These are phyloP conservation scores for Colletotrichum aenigma DNA, from an alignment of 2,329 filamentous ascomycete species.

Conservation along the genomic window DNA sequence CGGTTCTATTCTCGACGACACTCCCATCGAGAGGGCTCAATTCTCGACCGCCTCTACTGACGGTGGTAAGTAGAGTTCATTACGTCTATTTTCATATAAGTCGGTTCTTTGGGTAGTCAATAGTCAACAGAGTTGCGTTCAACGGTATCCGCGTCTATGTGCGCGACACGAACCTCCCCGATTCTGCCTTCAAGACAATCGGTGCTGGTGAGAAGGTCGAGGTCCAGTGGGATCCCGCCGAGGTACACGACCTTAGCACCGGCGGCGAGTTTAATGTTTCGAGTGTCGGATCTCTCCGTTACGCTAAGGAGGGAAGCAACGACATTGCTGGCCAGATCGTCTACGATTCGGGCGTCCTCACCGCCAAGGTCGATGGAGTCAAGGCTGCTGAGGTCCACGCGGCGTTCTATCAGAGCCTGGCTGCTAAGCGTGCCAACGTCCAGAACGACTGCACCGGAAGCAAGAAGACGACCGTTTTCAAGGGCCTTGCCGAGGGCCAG, in stretches of 20 bases:
- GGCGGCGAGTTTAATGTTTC: conserved; percentile 57
- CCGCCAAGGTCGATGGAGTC: conserved; percentile 56
- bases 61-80: conserved; percentile 35
- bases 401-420: conserved; percentile 47
- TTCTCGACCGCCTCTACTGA: conserved; percentile 35
- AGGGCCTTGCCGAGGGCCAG: conserved; percentile 55
- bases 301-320: conserved; percentile 50
- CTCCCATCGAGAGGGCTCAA: conserved; percentile 51
- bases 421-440: conserved; percentile 41
- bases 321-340: conserved; percentile 53
- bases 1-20: conserved; percentile 50
- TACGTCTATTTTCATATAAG: background rate
- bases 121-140: conserved; percentile 47
- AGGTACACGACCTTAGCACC: conserved; percentile 48
- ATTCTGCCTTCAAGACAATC: conserved; percentile 51
- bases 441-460: background rate
- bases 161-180: conserved; percentile 39
- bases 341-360: conserved; percentile 60
- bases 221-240: conserved; percentile 52
- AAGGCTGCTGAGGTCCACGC: conserved; percentile 52
- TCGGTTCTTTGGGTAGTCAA: background rate
- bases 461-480: conserved; percentile 34
- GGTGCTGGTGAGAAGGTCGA: conserved; percentile 48
- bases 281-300: conserved; percentile 56
- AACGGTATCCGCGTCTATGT: conserved; percentile 54